phyloP scores from a whole-genome alignment of 345 rosid genomes.

The Zanthoxylum bungeanum region DNA sequence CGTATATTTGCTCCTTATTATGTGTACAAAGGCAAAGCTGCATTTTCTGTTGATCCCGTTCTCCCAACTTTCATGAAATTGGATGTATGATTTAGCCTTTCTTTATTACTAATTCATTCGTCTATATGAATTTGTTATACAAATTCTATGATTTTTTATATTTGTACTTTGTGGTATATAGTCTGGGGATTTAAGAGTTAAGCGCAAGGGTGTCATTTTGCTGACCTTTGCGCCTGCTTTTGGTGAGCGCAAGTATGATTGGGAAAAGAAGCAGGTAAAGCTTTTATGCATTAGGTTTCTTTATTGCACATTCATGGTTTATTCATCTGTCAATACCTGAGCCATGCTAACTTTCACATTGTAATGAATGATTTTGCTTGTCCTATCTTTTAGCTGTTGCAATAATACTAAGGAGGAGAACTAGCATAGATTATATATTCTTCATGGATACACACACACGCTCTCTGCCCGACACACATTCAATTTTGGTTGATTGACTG shows the following conservation, averaged over 20 bases:
- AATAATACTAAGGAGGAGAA: background rate
- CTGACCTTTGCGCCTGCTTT: constrained; percentile 75
- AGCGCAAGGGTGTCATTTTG: constrained; percentile 72
- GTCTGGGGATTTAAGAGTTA: constrained; percentile 59
- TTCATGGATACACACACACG: background rate
- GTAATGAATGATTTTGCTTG: no score
- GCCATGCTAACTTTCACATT: background rate
- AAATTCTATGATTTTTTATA: background rate
- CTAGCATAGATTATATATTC: background rate
- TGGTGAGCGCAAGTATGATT: constrained; percentile 89
- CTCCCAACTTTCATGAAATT: constrained; percentile 60
- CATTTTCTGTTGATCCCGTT: constrained; percentile 68
- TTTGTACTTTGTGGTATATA: constrained; percentile 15
- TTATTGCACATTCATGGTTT: background rate
- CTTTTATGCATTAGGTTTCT: background rate
- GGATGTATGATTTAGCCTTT: constrained; percentile 37
- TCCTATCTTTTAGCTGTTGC: background rate
- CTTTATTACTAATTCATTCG: background rate
- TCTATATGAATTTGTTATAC: background rate
- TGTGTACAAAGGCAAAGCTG: constrained; percentile 87
- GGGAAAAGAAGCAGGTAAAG: constrained; percentile 72
- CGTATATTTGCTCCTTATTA: constrained; percentile 72
- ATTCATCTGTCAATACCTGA: background rate
- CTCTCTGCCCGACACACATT: background rate
- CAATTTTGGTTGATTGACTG: background rate